Evolutionary conservation across 2,329 filamentous ascomycete species (phyloP), one percentile per base, ranked within the genome.

Genomic region (Cryphonectria nitschkei): DNA sequence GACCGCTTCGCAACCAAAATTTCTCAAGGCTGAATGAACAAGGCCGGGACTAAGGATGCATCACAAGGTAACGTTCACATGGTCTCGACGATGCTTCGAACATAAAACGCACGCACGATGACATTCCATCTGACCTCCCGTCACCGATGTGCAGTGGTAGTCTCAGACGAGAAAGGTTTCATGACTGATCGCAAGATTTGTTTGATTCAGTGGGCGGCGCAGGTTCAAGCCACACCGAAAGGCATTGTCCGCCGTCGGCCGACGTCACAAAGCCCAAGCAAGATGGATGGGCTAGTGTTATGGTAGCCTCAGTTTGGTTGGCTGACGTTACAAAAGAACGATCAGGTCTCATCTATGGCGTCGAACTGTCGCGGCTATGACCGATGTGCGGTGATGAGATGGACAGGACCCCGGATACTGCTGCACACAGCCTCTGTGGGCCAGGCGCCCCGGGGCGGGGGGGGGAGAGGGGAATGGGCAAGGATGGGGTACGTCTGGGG

Each of bases 301-400:
- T 26, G 52, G 52, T 26, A 29, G 52, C 52, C 29, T 11, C 8
- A n/a, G 22, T n/a, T 3, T 50, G 46, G 46, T 8, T n/a, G 46
- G 46, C 52, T 58, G 14, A 32, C 54, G 54, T 58, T 58, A 19
- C 13, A 19, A 37, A 14, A 22, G 26, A n/a, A 46, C 37, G n/a
- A 64, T 32, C 22, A 64, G 37, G 41, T 37, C 37, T 32, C 14
- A 39, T 14, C 3, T 29, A n/a, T 43, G 37, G 39, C 34, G 39
- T n/a, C 52, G 65, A 67, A 37, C 26, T 37, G 52, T 43, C 37
- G 29, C 65, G 65, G 65, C 65, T 67, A 67, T 56, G 65, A 58
- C 50, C 37, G 50, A 37, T 29, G 65, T 34, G 50, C 14, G n/a
- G 8, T 22, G 50, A 50, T 50, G 52, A 14, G 34, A 39, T 43